Conservation (phyloP, 139 green algal species). For the Yamagishiella unicocca region DNA sequence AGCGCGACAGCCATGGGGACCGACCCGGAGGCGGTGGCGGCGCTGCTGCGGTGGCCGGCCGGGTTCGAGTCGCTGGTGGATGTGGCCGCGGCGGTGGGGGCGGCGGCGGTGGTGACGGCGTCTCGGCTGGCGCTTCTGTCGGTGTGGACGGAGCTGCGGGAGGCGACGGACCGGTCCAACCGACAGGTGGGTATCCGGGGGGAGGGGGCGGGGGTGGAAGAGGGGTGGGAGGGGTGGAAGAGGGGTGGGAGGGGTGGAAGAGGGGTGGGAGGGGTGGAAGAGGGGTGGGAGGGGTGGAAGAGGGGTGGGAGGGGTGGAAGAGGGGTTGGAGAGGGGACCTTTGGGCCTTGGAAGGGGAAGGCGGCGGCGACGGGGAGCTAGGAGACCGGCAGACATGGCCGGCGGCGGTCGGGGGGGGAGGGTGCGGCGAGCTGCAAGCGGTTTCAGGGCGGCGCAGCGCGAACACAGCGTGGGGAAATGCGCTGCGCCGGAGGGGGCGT, state of each 20-base stretch:
- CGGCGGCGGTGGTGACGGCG: constrained; percentile 73
- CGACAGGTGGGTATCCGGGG: constrained; percentile 54
- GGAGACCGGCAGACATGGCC: too few relatives aligned
- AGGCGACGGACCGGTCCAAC: constrained; percentile 78
- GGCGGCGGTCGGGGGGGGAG: too few relatives aligned
- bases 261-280: neutral
- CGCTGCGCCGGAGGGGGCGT: too few relatives aligned
- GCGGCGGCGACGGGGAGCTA: too few relatives aligned
- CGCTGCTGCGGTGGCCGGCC: constrained; percentile 53
- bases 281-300: neutral
- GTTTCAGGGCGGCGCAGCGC: too few relatives aligned
- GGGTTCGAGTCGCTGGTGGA: constrained; percentile 45
- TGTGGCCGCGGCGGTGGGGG: constrained; percentile 41
- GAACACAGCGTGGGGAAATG: too few relatives aligned
- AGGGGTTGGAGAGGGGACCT: neutral
- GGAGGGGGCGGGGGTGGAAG: neutral
- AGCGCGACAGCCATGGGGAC: constrained; percentile 46
- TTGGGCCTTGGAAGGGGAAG: too few relatives aligned
- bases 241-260: too few relatives aligned
- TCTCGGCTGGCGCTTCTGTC: constrained; percentile 67
- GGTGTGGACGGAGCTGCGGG: constrained; percentile 73
- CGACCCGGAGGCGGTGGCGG: constrained; percentile 49
- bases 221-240: neutral
- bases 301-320: neutral
- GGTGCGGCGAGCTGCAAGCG: too few relatives aligned